Base-by-base conservation (phyloP, 768 basidiomycete genomes). In the Boletus pseudo-olivaceus region DNA sequence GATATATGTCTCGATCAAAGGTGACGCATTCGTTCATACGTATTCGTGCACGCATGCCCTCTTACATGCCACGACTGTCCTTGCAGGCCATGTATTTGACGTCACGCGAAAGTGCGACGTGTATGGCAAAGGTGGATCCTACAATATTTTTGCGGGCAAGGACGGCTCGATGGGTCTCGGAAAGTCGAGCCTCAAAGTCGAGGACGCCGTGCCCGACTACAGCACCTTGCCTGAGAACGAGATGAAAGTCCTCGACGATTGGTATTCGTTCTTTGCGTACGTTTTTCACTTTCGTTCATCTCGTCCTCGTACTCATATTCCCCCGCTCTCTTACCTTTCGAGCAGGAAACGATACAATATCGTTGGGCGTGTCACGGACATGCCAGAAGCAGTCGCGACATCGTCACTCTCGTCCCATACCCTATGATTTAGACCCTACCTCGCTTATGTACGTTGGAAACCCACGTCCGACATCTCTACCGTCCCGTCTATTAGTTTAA, bases 1-100 rank as follows among this genome's bases (percentile, higher is more conserved):
- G 1, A 90, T 98, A 57, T 93, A 88, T 61, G 88, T 98, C 40
- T 87, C 93, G 30, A 95, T 98, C 75, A 98, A 97, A 78, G 92
- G 91, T 85, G 54, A 40, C 66, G 61, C 58, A 15, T 23, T 4
- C 76, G 85, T 23, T 47, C 19, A 43, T 86, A 37, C 47, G 23
- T 47, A 49, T 27, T 15, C 40, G 14, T 27, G 15, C 59, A 26
- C 44, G 34, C 42, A 10, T 1, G 5, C 15, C 19, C 23, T 10
- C 29, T 33, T 0, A 47, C 42, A 48, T 17, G 15, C 27, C 40
- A 47, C 40, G 39, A 34, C 46, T 12, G 5, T 9, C 30, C 10
- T 26, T 11, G 23, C n/a, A 49, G 57, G 94, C 44, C 87, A 85
- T 1, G 80, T 98, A 9, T 98, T 97, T 71, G 94, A 98, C 68